Conservation (phyloP, 305 asterid genomes). For the Fraxinus angustifolia region DNA sequence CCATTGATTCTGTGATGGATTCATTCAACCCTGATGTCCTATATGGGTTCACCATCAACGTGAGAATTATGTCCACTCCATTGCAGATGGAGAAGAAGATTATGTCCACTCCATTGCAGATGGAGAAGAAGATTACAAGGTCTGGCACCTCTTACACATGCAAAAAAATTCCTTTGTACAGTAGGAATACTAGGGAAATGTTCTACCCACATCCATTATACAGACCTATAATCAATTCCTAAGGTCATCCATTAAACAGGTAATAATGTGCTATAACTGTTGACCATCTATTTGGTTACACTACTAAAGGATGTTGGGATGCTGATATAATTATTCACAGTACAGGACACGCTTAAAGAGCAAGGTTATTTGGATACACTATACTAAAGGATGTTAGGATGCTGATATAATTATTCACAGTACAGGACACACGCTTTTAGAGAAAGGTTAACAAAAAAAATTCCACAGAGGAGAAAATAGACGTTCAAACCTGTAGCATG, state of each 20-base stretch:
- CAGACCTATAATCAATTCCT: background rate
- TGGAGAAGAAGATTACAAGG: background rate
- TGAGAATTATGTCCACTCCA: background rate
- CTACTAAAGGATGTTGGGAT: background rate
- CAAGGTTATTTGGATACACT: background rate
- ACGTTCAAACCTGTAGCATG: constrained; percentile 65
- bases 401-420: background rate
- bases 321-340: background rate
- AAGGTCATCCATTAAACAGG: background rate
- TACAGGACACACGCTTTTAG: background rate
- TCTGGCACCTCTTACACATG: background rate
- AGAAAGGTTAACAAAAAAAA: background rate
- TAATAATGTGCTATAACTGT: background rate
- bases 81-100: background rate
- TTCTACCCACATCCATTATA: background rate
- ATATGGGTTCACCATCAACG: background rate
- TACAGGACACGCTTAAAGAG: background rate
- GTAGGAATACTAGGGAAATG: background rate
- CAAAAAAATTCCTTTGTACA: background rate
- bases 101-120: background rate
- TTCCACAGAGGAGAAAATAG: background rate
- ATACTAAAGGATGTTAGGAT: background rate
- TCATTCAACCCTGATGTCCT: background rate
- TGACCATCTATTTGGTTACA: background rate
- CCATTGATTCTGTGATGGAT: background rate